Percentiles rank a stretch among this genome's conserved stretches.
Conservation (phyloP, 257 asterid genomes). For the Coffea canephora region DNA sequence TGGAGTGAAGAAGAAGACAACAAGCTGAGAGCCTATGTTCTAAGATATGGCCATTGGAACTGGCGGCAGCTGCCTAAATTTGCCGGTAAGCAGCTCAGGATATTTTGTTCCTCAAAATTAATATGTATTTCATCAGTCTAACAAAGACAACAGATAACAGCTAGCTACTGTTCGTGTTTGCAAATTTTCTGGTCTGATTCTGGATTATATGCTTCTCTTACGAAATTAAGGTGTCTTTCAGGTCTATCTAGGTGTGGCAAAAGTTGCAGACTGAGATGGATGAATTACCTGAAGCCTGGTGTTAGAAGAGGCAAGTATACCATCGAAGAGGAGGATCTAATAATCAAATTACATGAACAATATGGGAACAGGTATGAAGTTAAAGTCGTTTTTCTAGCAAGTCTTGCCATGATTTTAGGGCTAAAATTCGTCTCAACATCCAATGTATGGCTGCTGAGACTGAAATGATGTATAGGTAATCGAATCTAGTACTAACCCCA, state of each 20-base stretch:
- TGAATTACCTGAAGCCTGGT: constrained; percentile 49
- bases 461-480: too few species aligned
- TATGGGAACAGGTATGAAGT: constrained; percentile 40
- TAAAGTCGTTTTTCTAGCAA: not conserved
- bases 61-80: constrained; percentile 2
- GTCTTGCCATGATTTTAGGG: not conserved
- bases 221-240: constrained; percentile 10
- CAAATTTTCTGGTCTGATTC: not conserved
- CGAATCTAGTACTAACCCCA: not conserved
- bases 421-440: too few species aligned
- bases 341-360: constrained; percentile 31
- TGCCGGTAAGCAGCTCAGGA: not conserved
- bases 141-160: not conserved
- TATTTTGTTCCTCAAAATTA: not conserved
- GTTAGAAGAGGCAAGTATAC: constrained; percentile 36
- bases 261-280: constrained; percentile 55
- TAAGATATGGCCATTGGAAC: not conserved
- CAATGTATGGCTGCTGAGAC: too few species aligned
- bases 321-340: constrained; percentile 34
- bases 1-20: constrained; percentile 7
- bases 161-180: not conserved
- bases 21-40: not conserved
- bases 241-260: constrained; percentile 55
- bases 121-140: not conserved
- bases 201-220: not conserved